A percentile compares a stretch with the other conserved stretches of the same genome.
Conservation (phyloP, 129 eudicot species). For the Artemisia tridentata region DNA sequence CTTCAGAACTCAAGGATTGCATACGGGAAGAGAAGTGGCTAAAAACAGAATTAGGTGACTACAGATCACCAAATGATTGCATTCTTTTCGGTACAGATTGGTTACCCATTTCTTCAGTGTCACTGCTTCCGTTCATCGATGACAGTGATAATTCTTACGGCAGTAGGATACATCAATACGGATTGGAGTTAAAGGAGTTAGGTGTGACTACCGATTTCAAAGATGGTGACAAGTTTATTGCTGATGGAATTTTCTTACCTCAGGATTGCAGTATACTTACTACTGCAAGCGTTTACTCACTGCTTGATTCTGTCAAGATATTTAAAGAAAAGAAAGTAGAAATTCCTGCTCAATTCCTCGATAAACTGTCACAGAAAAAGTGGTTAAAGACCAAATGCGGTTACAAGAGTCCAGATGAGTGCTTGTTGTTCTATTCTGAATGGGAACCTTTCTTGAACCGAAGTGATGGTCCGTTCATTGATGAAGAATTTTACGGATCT, state of each 20-base stretch:
- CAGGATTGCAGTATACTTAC: constrained; percentile 30
- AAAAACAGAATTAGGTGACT: constrained; percentile 48
- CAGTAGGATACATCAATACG: constrained; percentile 24
- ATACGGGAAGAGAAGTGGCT: constrained; percentile 43
- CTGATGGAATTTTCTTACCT: constrained; percentile 36
- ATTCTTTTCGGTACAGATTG: constrained; percentile 39
- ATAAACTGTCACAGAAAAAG: constrained; percentile 22
- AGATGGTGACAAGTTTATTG: constrained; percentile 39
- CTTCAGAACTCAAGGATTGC: constrained; percentile 36
- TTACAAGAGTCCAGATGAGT: constrained; percentile 39
- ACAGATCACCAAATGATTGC: constrained; percentile 44
- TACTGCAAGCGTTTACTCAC: constrained; percentile 29
- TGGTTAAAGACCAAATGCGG: constrained; percentile 58
- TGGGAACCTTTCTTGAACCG: constrained; percentile 27
- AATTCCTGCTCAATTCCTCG: constrained; percentile 16
- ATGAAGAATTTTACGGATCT: constrained; percentile 44
- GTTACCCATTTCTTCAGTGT: constrained; percentile 38
- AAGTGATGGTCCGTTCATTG: constrained; percentile 51
- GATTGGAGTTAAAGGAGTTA: constrained; percentile 36
- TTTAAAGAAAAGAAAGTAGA: not conserved
- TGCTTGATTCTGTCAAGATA: constrained; percentile 34
- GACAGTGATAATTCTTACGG: constrained; percentile 46
- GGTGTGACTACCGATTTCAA: constrained; percentile 40
- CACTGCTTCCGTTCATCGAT: constrained; percentile 52
- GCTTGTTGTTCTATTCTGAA: constrained; percentile 39